A percentile compares a stretch with the other conserved stretches of the same genome.
Conservation (phyloP, 1,139 yeast species). For the Nakaseomyces nivariensis region DNA sequence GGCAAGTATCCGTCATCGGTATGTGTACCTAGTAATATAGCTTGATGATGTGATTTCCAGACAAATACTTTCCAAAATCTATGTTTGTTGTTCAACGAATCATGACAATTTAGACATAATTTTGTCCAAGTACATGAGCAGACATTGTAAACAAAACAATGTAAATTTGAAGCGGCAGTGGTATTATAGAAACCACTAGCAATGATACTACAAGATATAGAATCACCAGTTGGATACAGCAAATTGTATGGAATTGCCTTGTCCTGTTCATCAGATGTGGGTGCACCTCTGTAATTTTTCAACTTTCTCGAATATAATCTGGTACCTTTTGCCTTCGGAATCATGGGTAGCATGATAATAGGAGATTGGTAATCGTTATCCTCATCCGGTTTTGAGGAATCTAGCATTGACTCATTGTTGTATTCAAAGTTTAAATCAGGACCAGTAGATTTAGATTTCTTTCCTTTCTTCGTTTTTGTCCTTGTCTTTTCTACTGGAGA, state of each 20-base stretch:
- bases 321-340: constrained; percentile 26
- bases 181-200: constrained; percentile 44
- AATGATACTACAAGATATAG: constrained; percentile 56
- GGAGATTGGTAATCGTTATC: constrained; percentile 15
- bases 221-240: constrained; percentile 49
- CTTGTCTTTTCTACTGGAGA: not conserved
- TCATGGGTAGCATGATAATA: constrained; percentile 27
- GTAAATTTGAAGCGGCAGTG: constrained; percentile 36
- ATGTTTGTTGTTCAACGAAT: constrained; percentile 45
- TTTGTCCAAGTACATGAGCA: constrained; percentile 62
- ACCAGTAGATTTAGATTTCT: not conserved
- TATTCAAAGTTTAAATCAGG: not conserved
- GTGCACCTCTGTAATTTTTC: not conserved
- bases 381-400: constrained; percentile 1
- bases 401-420: not conserved
- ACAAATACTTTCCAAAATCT: constrained; percentile 59
- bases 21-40: constrained; percentile 42
- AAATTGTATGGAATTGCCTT: constrained; percentile 30
- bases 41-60: constrained; percentile 70
- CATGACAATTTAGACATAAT: constrained; percentile 43
- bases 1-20: constrained; percentile 42
- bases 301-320: constrained; percentile 16
- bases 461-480: not conserved
- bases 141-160: constrained; percentile 52
- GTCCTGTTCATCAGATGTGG: constrained; percentile 9